A percentile compares a stretch with the other conserved stretches of the same genome.
phyloP scores from a whole-genome alignment of 1,139 yeast species.

The Arxiozyma telluris region DNA sequence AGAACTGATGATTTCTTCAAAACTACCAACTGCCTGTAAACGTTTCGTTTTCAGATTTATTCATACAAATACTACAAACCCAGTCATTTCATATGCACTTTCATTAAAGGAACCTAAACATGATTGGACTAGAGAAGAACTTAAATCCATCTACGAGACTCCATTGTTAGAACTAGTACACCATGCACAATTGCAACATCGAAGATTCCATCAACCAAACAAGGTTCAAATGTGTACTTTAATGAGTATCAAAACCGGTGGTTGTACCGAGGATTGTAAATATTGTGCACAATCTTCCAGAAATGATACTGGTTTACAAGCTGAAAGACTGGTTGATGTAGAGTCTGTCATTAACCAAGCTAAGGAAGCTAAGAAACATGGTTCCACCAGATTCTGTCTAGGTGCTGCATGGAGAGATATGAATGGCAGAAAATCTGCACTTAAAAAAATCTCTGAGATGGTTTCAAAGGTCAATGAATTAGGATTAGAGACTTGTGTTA shows the following conservation, averaged over 20 bases:
- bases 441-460: conserved; percentile 58
- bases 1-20: neutral
- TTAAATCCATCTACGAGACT: conserved; percentile 49
- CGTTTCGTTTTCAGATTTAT: neutral
- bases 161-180: conserved; percentile 59
- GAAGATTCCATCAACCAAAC: conserved; percentile 56
- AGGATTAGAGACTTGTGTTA: conserved; percentile 71
- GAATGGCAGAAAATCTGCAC: conserved; percentile 65
- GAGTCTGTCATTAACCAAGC: conserved; percentile 62
- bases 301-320: conserved; percentile 59
- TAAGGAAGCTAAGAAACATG: conserved; percentile 54
- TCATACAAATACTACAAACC: neutral
- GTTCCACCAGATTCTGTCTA: conserved; percentile 73
- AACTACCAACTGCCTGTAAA: neutral
- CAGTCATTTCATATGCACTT: conserved; percentile 18
- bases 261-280: conserved; percentile 74
- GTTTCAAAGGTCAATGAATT: conserved; percentile 54
- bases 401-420: conserved; percentile 89
- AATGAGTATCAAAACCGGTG: conserved; percentile 69
- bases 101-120: conserved; percentile 34
- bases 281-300: conserved; percentile 72
- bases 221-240: conserved; percentile 71
- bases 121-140: conserved; percentile 54
- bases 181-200: conserved; percentile 57
- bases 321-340: conserved; percentile 52